Conservation (phyloP, 148 eudicot species). For the Rhododendron simsii region DNA sequence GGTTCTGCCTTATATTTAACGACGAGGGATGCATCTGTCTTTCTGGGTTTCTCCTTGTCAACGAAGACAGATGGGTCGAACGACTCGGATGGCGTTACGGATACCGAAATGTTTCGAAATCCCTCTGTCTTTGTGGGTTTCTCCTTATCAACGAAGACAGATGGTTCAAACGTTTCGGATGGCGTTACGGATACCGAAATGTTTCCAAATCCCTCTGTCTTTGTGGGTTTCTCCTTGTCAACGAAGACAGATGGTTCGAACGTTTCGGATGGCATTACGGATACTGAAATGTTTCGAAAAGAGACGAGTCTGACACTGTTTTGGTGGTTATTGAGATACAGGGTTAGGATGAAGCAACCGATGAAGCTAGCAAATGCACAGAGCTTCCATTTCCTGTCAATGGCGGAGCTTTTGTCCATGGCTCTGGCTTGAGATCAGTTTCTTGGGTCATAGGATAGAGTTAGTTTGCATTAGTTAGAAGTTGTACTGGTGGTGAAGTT, state of each 20-base stretch:
- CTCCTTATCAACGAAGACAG: not conserved
- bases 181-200: not conserved
- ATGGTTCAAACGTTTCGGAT: not conserved
- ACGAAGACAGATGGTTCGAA: not conserved
- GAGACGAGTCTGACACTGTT: not conserved
- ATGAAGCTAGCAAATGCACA: conserved; percentile 26
- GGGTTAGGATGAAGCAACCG: conserved; percentile 21
- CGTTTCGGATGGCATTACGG: not conserved
- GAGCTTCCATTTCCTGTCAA: conserved; percentile 20
- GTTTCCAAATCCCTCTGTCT: not conserved
- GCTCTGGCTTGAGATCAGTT: not conserved
- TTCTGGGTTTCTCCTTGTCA: not conserved
- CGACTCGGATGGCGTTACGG: too few species aligned
- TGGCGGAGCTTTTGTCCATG: conserved; percentile 29
- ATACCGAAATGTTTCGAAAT: not conserved
- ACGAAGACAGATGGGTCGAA: not conserved
- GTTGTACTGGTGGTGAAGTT: not conserved
- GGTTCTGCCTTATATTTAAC: not conserved
- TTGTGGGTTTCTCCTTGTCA: too few species aligned
- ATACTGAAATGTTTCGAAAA: not conserved
- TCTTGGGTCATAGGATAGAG: not conserved
- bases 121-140: not conserved
- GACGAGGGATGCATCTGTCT: not conserved
- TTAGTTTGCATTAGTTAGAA: not conserved
- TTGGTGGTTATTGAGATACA: conserved; percentile 8